Conservation (phyloP, 805 yeast species). For the Candida boleticola region DNA sequence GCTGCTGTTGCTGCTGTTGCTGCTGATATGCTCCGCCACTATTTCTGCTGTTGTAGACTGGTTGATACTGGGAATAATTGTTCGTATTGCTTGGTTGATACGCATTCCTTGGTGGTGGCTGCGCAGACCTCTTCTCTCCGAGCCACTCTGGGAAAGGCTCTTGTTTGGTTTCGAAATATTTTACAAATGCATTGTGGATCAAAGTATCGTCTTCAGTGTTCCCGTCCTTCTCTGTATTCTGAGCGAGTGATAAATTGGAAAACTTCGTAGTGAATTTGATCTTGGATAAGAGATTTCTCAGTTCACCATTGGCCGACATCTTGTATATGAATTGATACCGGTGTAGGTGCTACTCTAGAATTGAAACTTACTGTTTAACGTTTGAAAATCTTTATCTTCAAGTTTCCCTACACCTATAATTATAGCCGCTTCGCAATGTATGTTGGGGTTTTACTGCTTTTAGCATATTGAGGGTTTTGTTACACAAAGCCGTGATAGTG, state of each 20-base stretch:
- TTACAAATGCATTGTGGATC: conserved; percentile 43
- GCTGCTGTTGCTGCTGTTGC: conserved; percentile 4
- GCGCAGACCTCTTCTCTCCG: conserved; percentile 21
- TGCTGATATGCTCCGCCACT: conserved; percentile 6
- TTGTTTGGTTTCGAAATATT: conserved; percentile 29
- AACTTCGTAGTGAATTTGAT: conserved; percentile 37
- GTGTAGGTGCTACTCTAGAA: neutral
- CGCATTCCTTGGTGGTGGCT: conserved; percentile 2
- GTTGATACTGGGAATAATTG: conserved; percentile 20
- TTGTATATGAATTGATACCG: too few relatives aligned
- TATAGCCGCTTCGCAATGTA: too few relatives aligned
- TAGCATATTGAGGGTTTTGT: neutral
- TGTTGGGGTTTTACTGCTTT: too few relatives aligned
- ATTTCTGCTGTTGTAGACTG: conserved; percentile 23
- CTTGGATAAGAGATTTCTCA: conserved; percentile 24
- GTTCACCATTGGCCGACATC: conserved; percentile 4
- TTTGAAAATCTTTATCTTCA: too few relatives aligned
- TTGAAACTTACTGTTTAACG: too few relatives aligned
- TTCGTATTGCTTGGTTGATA: conserved; percentile 7
- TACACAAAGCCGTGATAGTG: neutral
- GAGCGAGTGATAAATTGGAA: conserved; percentile 32
- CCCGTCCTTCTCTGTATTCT: conserved; percentile 38
- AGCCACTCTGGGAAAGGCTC: conserved; percentile 45
- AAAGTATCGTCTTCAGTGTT: conserved; percentile 35
- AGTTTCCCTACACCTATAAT: too few relatives aligned